Base-by-base conservation (phyloP, 1,284 basidiomycete genomes). In the Pseudozyma sp. region DNA sequence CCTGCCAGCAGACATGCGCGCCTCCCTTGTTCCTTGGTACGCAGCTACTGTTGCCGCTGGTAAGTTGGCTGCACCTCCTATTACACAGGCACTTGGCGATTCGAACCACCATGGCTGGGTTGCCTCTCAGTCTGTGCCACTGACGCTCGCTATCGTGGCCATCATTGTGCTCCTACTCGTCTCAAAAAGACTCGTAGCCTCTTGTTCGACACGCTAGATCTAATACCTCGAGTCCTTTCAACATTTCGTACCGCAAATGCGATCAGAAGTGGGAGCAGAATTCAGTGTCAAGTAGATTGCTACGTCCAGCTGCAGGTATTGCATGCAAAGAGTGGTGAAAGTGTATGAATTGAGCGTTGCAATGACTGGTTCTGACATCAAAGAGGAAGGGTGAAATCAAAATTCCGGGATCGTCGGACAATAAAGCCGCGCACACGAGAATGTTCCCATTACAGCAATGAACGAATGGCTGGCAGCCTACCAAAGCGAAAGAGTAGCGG, bases 1-100 rank as follows among this genome's bases (percentile, higher is more conserved):
- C 45, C n/a, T 61, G 21, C 59, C 51, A 14, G 44, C 44, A 14
- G 52, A 61, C 16, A 19, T 61, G 34, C 59, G 59, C 4, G 52
- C 52, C 9, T 52, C 52, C 19, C 25, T 61, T 18, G 52, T 53
- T 25, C 59, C 59, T 9, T 61, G 59, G 59, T 61, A 61, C 38
- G 59, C 51, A n/a, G 59, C 59, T n/a, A 61, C 59, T n/a, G 59
- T 61, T 9, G 59, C 59, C 14, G 51, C 52, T 16, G 52, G 59
- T n/a, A 61, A 61, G 52, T 52, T 61, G 25, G 59, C 59, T 42
- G 59, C 51, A 7, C 59, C 59, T n/a, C 59, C 59, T 18, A 47
- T 61, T 36, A 61, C 52, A 21, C 44, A 54, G 18, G 19, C 38
- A 4, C 47, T 61, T n/a, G 50, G 43, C 43, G 43, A 35, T 25